Percentiles rank a stretch among this genome's conserved stretches.
phyloP scores from a whole-genome alignment of 305 asterid species.

The Rubia tinctorum region DNA sequence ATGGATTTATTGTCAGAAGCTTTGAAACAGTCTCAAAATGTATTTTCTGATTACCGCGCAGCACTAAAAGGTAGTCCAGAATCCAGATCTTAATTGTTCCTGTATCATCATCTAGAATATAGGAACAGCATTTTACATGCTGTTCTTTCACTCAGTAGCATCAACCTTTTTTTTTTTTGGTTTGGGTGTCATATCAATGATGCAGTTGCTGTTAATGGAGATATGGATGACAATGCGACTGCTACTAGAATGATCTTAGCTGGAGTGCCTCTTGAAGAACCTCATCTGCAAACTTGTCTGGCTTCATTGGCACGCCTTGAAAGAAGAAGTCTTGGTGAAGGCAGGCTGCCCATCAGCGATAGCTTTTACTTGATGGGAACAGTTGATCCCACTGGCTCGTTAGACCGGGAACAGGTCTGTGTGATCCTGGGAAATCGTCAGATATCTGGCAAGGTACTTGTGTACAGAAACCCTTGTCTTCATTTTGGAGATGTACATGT shows the following conservation, averaged over 20 bases:
- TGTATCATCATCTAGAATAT: neutral
- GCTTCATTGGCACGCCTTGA: constrained; percentile 36
- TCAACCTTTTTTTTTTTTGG: neutral
- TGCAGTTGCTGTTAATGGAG: constrained; percentile 65
- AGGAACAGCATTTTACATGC: neutral
- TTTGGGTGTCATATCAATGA: constrained; percentile 13
- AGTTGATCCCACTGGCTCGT: constrained; percentile 71
- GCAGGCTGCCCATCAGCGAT: constrained; percentile 64
- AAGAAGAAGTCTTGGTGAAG: constrained; percentile 43
- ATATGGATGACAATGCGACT: constrained; percentile 32
- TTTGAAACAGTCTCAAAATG: constrained; percentile 46
- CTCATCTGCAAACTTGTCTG: constrained; percentile 63
- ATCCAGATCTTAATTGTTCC: neutral
- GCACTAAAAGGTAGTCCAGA: constrained; percentile 66
- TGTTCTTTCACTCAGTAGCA: neutral
- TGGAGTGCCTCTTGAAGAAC: constrained; percentile 71
- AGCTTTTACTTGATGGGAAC: constrained; percentile 90
- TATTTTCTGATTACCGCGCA: constrained; percentile 41
- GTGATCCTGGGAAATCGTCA: constrained; percentile 74
- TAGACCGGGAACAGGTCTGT: constrained; percentile 62
- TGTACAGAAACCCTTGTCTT: constrained; percentile 83
- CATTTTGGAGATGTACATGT: constrained; percentile 84
- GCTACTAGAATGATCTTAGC: constrained; percentile 64
- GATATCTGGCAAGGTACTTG: constrained; percentile 72
- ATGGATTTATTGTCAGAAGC: constrained; percentile 41